phyloP scores from a whole-genome alignment of 2,329 filamentous ascomycete species.

The Trichoderma sp. region DNA sequence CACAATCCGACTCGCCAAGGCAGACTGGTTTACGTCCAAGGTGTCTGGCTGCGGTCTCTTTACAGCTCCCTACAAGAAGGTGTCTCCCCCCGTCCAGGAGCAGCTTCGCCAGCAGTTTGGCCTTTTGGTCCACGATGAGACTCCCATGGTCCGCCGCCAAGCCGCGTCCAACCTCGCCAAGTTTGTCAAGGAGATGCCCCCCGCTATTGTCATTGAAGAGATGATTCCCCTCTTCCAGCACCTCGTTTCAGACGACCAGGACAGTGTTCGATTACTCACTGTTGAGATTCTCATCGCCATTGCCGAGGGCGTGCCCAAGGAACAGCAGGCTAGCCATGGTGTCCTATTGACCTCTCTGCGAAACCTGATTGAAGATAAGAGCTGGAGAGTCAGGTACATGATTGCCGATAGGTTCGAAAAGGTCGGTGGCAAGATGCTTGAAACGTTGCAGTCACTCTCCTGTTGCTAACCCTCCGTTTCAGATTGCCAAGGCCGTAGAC shows the following conservation, averaged over 20 bases:
- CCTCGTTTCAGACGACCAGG: slow-evolving; percentile 92
- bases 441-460: background rate
- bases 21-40: slow-evolving; percentile 99
- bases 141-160: slow-evolving; percentile 97
- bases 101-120: slow-evolving; percentile 88
- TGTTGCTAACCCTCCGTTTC: background rate
- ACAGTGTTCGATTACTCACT: slow-evolving; percentile 92
- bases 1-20: slow-evolving; percentile 92
- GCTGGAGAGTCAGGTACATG: slow-evolving; percentile 99
- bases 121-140: slow-evolving; percentile 94
- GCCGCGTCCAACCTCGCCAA: slow-evolving; percentile 94
- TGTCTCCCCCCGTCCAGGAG: slow-evolving; percentile 83
- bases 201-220: slow-evolving; percentile 88
- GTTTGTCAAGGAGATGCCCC: slow-evolving; percentile 95
- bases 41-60: slow-evolving; percentile 96
- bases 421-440: slow-evolving; percentile 45
- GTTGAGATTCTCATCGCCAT: slow-evolving; percentile 96
- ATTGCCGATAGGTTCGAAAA: slow-evolving; percentile 98
- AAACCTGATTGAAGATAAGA: slow-evolving; percentile 97
- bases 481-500: slow-evolving; percentile 98
- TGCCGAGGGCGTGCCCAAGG: slow-evolving; percentile 94
- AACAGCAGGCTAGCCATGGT: slow-evolving; percentile 94
- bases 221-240: slow-evolving; percentile 99
- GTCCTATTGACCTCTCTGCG: slow-evolving; percentile 87
- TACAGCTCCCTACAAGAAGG: slow-evolving; percentile 89